phyloP scores from a whole-genome alignment of 176 grass and related monocot genomes.

The Eragrostis nindensis region DNA sequence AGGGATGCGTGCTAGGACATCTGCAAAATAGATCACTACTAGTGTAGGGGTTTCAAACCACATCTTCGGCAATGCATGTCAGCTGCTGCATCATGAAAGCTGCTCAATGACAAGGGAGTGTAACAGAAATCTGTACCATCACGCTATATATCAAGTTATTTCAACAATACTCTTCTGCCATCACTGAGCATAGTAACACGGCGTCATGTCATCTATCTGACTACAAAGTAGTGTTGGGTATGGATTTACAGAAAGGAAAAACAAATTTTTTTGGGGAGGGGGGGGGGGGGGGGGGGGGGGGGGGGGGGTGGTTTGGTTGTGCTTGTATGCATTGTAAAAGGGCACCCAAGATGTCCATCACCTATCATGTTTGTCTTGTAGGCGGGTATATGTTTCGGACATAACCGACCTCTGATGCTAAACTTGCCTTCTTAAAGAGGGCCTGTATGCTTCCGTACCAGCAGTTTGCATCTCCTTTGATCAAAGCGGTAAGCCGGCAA shows the following conservation, averaged over 20 bases:
- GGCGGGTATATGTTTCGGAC: neutral
- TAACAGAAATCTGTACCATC: too few species aligned
- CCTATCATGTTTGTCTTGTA: conserved; percentile 21
- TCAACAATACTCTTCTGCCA: neutral
- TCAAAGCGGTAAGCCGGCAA: conserved; percentile 44
- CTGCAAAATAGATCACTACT: neutral
- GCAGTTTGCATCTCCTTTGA: conserved; percentile 41
- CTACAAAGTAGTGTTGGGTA: neutral
- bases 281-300: too few species aligned
- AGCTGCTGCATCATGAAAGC: neutral
- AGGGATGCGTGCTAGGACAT: neutral
- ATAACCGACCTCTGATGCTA: conserved; percentile 15
- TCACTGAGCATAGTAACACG: neutral
- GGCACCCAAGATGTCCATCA: conserved; percentile 16
- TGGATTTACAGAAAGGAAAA: neutral
- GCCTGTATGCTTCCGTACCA: conserved; percentile 16
- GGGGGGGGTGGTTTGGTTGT: too few species aligned
- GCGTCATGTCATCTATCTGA: neutral
- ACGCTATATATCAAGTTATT: neutral
- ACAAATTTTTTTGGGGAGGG: too few species aligned
- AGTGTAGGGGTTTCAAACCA: neutral
- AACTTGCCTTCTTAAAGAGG: conserved; percentile 30
- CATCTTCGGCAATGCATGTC: neutral
- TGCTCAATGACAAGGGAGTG: neutral
- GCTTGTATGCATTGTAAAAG: conserved; percentile 18